phyloP scores from a whole-genome alignment of 306 rosid genomes.

The Alnus glutinosa region DNA sequence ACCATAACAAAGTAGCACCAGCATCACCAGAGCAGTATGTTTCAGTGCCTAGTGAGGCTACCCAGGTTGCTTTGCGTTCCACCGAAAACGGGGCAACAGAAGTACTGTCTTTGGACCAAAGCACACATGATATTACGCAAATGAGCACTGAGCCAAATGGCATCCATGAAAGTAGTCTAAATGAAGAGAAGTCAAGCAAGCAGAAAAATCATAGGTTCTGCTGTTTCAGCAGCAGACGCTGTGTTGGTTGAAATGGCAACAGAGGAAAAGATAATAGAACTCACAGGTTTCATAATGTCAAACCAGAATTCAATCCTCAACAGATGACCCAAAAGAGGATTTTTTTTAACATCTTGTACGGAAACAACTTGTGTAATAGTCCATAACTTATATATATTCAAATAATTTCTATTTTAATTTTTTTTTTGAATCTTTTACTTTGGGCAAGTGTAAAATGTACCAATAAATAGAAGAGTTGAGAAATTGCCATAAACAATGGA shows the following conservation, averaged over 20 bases:
- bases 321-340: not conserved
- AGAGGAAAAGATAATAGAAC: conserved; percentile 6
- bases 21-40: conserved; percentile 53
- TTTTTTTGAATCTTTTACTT: not conserved
- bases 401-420: not conserved
- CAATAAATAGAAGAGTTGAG: not conserved
- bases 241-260: not conserved
- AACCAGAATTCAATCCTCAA: not conserved
- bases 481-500: not conserved
- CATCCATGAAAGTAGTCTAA: conserved; percentile 24
- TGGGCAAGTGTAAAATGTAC: not conserved
- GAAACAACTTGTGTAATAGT: conserved; percentile 10
- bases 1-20: conserved; percentile 63
- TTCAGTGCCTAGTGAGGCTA: conserved; percentile 33
- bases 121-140: conserved; percentile 14
- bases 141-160: conserved; percentile 13
- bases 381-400: not conserved
- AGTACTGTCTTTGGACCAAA: conserved; percentile 26
- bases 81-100: conserved; percentile 26
- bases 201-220: conserved; percentile 28
- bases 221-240: conserved; percentile 27
- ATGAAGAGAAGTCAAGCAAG: conserved; percentile 26
- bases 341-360: conserved; percentile 14
- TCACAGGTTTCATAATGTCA: conserved; percentile 14
- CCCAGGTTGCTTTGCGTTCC: conserved; percentile 30